A percentile compares a stretch with the other conserved stretches of the same genome.
Evolutionary conservation across 345 rosid genomes (phyloP).

Genomic region (Boechera divaricarpa): DNA sequence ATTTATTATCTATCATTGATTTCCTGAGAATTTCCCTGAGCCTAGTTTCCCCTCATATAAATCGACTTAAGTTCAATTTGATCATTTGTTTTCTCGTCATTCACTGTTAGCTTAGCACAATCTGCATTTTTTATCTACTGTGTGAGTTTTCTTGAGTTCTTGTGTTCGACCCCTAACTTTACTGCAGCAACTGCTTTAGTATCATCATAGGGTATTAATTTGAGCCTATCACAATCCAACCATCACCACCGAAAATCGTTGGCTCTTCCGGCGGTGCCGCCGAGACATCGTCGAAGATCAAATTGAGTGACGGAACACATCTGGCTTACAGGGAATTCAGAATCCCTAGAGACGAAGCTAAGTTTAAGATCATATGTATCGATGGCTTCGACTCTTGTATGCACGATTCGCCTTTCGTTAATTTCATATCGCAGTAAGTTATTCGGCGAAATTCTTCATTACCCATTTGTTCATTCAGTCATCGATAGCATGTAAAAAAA

Average conservation of each 20-base stretch:
- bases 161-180: too few species aligned
- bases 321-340: conserved; percentile 63
- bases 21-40: too few species aligned
- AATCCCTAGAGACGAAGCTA: conserved; percentile 49
- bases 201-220: too few species aligned
- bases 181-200: too few species aligned
- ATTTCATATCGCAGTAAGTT: conserved; percentile 46
- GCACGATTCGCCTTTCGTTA: conserved; percentile 42
- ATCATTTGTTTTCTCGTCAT: too few species aligned
- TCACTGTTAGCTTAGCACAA: too few species aligned
- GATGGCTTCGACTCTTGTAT: conserved; percentile 56
- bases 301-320: conserved; percentile 65
- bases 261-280: conserved; percentile 54
- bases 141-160: too few species aligned
- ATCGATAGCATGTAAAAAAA: background rate
- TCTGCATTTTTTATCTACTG: too few species aligned
- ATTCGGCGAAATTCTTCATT: background rate
- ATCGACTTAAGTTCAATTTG: too few species aligned
- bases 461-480: background rate
- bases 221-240: conserved; percentile 25
- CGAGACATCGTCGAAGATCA: conserved; percentile 52
- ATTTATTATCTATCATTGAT: too few species aligned
- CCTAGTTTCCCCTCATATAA: too few species aligned
- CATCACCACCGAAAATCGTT: conserved; percentile 50
- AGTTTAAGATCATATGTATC: conserved; percentile 47